These are phyloP conservation scores for Zygosaccharomyces kombuchaensis DNA, from an alignment of 805 yeast species.

Conservation along the genomic window DNA sequence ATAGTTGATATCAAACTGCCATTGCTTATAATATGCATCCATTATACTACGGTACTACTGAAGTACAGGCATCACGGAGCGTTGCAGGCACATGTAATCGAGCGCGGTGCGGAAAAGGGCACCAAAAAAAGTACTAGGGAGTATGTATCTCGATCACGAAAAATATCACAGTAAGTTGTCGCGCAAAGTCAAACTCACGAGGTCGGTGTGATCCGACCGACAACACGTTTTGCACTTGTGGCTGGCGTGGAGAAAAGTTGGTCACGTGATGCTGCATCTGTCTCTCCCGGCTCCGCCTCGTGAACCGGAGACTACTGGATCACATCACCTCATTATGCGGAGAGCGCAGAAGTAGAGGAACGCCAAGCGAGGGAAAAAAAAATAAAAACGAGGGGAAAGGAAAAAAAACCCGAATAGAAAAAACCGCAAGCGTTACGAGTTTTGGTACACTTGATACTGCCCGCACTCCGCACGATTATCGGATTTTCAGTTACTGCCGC, in stretches of 20 bases:
- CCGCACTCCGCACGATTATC: not conserved
- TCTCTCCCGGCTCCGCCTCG: too few species aligned
- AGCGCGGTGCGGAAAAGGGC: too few species aligned
- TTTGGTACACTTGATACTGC: not conserved
- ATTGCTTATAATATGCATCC: too few species aligned
- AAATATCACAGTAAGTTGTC: not conserved
- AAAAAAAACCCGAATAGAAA: not conserved
- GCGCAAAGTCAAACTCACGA: not conserved
- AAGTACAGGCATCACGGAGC: too few species aligned
- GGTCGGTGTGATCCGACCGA: not conserved
- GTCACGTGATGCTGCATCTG: not conserved
- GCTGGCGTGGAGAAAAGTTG: not conserved
- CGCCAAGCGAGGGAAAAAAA: not conserved
- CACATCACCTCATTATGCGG: not conserved
- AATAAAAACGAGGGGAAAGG: not conserved
- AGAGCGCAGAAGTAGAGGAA: not conserved
- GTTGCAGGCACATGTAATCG: too few species aligned
- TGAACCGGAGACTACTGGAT: not conserved
- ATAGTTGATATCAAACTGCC: too few species aligned
- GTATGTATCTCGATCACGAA: not conserved
- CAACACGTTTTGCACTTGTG: not conserved
- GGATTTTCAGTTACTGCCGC: not conserved
- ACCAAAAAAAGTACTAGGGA: not conserved
- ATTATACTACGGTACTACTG: too few species aligned
- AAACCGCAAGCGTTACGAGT: not conserved